Percentiles rank a stretch among this genome's conserved stretches.
These are phyloP conservation scores for Rhodotorula sp. DNA, from an alignment of 1,284 basidiomycete genomes.

Conservation along the genomic window DNA sequence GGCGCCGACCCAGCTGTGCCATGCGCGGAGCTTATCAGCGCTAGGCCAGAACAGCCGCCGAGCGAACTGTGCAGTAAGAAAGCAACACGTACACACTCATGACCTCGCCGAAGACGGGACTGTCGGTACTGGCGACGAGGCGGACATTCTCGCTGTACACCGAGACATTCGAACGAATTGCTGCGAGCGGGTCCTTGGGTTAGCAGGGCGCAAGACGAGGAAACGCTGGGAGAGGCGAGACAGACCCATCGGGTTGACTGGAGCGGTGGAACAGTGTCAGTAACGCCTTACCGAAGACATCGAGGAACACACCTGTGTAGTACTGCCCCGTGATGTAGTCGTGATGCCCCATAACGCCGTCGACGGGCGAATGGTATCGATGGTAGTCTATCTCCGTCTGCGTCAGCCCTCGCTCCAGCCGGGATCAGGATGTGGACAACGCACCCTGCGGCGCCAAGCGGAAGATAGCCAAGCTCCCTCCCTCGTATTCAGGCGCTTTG, in stretches of 20 bases:
- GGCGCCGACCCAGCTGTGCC: conserved; percentile 40
- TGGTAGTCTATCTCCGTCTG: conserved; percentile 69
- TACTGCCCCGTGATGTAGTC: conserved; percentile 80
- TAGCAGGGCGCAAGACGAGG: no score
- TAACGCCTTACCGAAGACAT: conserved; percentile 46
- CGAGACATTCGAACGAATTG: conserved; percentile 61
- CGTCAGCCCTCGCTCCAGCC: neutral
- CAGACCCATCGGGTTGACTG: conserved; percentile 48
- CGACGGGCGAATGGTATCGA: conserved; percentile 58
- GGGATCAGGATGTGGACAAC: neutral
- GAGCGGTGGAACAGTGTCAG: neutral
- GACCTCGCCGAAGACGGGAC: conserved; percentile 78
- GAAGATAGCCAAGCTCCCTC: conserved; percentile 81
- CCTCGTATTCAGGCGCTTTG: conserved; percentile 67
- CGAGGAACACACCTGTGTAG: conserved; percentile 68
- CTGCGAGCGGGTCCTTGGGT: neutral
- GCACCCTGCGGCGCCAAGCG: conserved; percentile 72
- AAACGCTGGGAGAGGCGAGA: no score
- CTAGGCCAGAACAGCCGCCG: conserved; percentile 1
- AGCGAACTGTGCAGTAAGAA: conserved; percentile 48
- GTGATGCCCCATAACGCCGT: conserved; percentile 66
- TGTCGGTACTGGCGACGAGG: conserved; percentile 85
- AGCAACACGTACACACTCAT: conserved; percentile 82
- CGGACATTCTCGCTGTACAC: conserved; percentile 93
- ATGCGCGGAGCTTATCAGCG: conserved; percentile 23